Percentiles rank a stretch among this genome's conserved stretches.
Evolutionary conservation across 306 rosid genomes (phyloP).

Genomic region (Crotalaria pallida): DNA sequence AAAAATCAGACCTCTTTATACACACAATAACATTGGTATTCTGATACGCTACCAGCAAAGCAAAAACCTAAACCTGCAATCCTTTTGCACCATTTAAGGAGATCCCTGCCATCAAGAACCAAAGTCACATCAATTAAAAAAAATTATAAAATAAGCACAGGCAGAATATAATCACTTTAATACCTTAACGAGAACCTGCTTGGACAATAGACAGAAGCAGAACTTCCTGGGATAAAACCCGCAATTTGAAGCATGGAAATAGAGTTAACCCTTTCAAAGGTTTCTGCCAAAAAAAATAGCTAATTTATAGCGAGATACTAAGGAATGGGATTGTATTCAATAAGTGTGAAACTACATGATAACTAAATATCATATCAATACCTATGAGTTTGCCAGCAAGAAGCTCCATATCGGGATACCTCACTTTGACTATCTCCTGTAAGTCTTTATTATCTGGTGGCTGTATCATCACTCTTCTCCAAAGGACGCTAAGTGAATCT

Average conservation of each 20-base stretch:
- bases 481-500: conserved; percentile 51
- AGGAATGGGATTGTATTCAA: neutral
- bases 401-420: conserved; percentile 55
- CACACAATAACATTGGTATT: conserved; percentile 42
- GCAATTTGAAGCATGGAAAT: conserved; percentile 29
- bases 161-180: neutral
- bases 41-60: conserved; percentile 46
- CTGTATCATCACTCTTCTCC: conserved; percentile 75
- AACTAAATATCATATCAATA: conserved; percentile 15
- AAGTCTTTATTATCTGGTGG: conserved; percentile 56
- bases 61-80: conserved; percentile 49
- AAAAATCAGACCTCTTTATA: conserved; percentile 62
- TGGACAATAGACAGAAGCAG: conserved; percentile 37
- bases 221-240: conserved; percentile 38
- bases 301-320: neutral
- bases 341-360: neutral
- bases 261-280: conserved; percentile 56
- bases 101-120: conserved; percentile 59
- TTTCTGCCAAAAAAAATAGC: conserved; percentile 41
- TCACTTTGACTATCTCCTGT: conserved; percentile 49
- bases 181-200: conserved; percentile 80
- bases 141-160: neutral
- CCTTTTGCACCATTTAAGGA: conserved; percentile 95
- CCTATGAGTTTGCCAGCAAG: conserved; percentile 54
- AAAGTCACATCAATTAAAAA: neutral